Evolutionary conservation across 495 filamentous ascomycete genomes (phyloP).

Genomic region (Aspergillus taichungensis): DNA sequence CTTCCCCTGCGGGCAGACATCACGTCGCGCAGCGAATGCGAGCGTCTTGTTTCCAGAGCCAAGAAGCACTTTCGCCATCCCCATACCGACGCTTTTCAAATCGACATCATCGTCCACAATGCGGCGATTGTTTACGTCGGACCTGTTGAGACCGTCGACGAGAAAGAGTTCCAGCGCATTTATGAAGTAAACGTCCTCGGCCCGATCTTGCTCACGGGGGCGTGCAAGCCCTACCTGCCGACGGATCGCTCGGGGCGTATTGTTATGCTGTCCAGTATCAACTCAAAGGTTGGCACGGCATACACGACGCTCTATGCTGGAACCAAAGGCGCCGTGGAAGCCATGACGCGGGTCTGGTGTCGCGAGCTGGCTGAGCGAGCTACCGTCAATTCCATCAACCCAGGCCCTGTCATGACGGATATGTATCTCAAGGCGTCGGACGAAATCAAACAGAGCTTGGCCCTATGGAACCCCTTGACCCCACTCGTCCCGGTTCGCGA

Average conservation of each 20-base stretch:
- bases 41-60: neutral
- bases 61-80: conserved; percentile 32
- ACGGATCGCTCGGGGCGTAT: conserved; percentile 61
- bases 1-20: no score
- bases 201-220: conserved; percentile 59
- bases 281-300: conserved; percentile 50
- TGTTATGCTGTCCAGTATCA: conserved; percentile 58
- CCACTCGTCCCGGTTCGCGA: conserved; percentile 47
- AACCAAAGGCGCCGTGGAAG: conserved; percentile 69
- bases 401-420: conserved; percentile 65
- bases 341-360: conserved; percentile 72
- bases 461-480: conserved; percentile 32
- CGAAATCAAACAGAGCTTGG: conserved; percentile 23
- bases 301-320: conserved; percentile 63
- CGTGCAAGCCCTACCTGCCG: conserved; percentile 54
- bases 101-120: conserved; percentile 77
- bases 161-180: conserved; percentile 50
- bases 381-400: conserved; percentile 75
- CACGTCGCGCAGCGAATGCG: no score
- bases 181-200: conserved; percentile 71
- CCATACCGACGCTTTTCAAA: conserved; percentile 43
- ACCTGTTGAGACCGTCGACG: conserved; percentile 27
- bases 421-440: conserved; percentile 41
- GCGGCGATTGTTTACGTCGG: conserved; percentile 44
- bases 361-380: conserved; percentile 58